Conservation (phyloP, 192 early-diverging fungal genomes). For the Backusella psychrophila region DNA sequence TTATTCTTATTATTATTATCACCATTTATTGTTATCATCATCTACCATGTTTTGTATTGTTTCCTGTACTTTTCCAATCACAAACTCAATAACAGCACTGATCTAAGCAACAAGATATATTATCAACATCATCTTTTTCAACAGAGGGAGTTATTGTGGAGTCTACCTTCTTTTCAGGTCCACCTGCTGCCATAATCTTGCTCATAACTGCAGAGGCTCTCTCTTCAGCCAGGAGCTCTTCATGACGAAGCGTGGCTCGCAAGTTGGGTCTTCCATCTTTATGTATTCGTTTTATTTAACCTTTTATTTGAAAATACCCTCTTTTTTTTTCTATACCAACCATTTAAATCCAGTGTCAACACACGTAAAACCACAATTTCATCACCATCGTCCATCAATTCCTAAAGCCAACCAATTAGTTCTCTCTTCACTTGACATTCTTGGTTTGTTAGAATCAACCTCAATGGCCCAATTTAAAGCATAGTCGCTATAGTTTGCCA, state of each 20-base stretch:
- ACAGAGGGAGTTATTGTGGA: not conserved
- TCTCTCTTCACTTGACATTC: not conserved
- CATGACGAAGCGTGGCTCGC: conserved; percentile 19
- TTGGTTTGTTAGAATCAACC: not conserved
- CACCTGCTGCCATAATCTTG: conserved; percentile 29
- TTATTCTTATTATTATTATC: not conserved
- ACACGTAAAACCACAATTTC: conserved; percentile 37
- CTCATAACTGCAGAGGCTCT: conserved; percentile 37
- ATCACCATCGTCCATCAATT: conserved; percentile 53
- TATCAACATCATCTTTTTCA: not conserved
- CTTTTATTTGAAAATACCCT: not conserved
- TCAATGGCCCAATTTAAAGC: conserved; percentile 50
- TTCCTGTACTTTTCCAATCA: conserved; percentile 50
- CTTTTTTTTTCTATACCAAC: not conserved
- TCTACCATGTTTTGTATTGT: conserved; percentile 58
- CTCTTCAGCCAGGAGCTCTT: conserved; percentile 36
- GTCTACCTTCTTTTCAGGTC: conserved; percentile 32
- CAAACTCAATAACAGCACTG: conserved; percentile 51
- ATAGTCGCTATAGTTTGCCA: conserved; percentile 49
- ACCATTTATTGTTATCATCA: not conserved
- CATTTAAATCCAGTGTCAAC: conserved; percentile 28
- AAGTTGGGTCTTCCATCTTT: conserved; percentile 27
- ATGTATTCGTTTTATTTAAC: not conserved
- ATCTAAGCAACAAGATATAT: conserved; percentile 27
- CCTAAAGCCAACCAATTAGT: conserved; percentile 15